These are phyloP conservation scores for Glutinoglossum americanum DNA, from an alignment of 495 filamentous ascomycete species.

Conservation along the genomic window DNA sequence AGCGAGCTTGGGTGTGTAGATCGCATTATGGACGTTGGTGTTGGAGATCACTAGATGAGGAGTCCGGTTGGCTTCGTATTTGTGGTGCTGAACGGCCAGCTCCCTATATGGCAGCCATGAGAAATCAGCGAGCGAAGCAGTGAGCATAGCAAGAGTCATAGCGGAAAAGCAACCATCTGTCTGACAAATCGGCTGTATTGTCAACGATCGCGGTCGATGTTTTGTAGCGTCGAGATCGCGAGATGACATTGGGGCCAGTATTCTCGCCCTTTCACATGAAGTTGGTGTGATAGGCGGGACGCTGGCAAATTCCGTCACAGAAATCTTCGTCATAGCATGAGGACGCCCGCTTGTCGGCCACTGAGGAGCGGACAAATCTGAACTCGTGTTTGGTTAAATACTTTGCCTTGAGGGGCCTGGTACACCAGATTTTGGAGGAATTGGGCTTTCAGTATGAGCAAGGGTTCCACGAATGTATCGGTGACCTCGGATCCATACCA, in stretches of 20 bases:
- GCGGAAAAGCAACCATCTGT: not conserved
- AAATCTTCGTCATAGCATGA: not conserved
- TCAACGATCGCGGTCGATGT: not conserved
- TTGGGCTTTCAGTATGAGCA: not conserved
- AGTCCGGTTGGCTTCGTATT: not conserved
- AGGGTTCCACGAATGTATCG: not conserved
- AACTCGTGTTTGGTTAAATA: not conserved
- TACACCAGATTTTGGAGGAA: not conserved
- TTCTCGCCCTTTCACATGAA: not conserved
- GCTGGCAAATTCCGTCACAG: too few species aligned
- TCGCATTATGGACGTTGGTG: not conserved
- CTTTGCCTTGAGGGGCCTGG: not conserved
- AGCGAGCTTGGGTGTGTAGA: not conserved
- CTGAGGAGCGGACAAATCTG: not conserved
- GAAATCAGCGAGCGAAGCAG: conserved; percentile 41
- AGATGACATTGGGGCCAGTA: not conserved
- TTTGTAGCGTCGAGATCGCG: not conserved
- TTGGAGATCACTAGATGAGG: not conserved
- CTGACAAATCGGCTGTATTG: not conserved
- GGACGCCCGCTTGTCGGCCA: not conserved
- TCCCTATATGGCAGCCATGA: not conserved
- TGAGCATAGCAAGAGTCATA: conserved; percentile 16
- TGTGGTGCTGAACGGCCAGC: not conserved
- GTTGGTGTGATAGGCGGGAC: too few species aligned
- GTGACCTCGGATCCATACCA: not conserved